Evolutionary conservation across 768 basidiomycete genomes (phyloP).

Genomic region (Saitozyma sp.): DNA sequence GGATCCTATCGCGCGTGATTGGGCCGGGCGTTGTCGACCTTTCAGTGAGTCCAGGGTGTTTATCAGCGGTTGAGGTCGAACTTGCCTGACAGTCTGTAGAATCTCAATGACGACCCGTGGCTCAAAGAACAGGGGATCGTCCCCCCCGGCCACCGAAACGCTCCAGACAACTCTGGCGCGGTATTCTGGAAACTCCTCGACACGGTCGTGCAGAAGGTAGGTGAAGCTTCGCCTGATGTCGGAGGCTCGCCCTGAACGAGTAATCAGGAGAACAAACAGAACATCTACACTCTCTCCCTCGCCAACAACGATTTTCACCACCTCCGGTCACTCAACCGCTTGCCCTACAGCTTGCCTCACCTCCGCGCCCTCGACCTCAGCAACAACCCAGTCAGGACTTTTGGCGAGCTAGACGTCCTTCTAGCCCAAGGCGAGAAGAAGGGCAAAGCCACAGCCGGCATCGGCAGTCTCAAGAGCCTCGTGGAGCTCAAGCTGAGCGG

Average conservation of each 20-base stretch:
- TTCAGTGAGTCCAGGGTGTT: slow-evolving; percentile 26
- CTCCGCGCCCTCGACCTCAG: slow-evolving; percentile 49
- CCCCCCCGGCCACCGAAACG: slow-evolving; percentile 69
- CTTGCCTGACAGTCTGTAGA: slow-evolving; percentile 17
- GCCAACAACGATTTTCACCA: slow-evolving; percentile 71
- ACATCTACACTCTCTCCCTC: slow-evolving; percentile 69
- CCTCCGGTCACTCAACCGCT: slow-evolving; percentile 63
- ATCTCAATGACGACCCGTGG: slow-evolving; percentile 71
- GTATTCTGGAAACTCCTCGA: slow-evolving; percentile 72
- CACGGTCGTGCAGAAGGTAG: slow-evolving; percentile 33
- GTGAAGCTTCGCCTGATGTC: background rate
- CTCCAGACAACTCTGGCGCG: slow-evolving; percentile 60
- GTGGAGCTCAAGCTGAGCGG: slow-evolving; percentile 47
- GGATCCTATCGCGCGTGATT: slow-evolving; percentile 29
- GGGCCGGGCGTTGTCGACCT: slow-evolving; percentile 33
- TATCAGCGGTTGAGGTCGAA: background rate
- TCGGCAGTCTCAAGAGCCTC: slow-evolving; percentile 40
- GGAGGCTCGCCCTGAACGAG: slow-evolving; percentile 9
- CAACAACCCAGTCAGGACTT: slow-evolving; percentile 68
- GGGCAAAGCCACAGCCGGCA: slow-evolving; percentile 42
- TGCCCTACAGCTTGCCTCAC: slow-evolving; percentile 71
- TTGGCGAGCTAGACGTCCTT: slow-evolving; percentile 75
- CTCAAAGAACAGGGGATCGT: slow-evolving; percentile 69
- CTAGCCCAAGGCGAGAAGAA: slow-evolving; percentile 64
- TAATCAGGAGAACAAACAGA: background rate